Percentiles rank a stretch among this genome's conserved stretches.
phyloP scores from a whole-genome alignment of 495 filamentous ascomycete species.

The Penicillium cinerascens region DNA sequence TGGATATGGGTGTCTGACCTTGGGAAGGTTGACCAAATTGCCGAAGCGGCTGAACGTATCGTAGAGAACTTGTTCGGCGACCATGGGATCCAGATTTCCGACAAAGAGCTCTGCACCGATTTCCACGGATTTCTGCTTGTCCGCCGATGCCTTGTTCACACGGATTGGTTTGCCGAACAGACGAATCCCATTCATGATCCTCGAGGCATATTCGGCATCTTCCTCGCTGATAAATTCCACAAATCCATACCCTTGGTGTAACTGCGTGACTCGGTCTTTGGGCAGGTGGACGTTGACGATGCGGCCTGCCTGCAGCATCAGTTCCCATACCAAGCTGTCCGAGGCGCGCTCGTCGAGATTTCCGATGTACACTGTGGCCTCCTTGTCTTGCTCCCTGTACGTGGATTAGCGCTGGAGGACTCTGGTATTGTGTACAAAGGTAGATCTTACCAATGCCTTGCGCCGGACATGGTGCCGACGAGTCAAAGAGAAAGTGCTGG shows the following conservation, averaged over 20 bases:
- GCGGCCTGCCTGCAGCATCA: slow-evolving; percentile 95
- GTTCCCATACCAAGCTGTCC: slow-evolving; percentile 89
- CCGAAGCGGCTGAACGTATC: slow-evolving; percentile 97
- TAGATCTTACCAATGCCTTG: slow-evolving; percentile 70
- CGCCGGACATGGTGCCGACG: slow-evolving; percentile 58
- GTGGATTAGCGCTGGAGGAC: not conserved
- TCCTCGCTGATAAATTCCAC: slow-evolving; percentile 96
- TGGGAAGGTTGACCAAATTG: slow-evolving; percentile 74
- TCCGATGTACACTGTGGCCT: slow-evolving; percentile 96
- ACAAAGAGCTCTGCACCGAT: slow-evolving; percentile 97
- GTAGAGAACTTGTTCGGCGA: slow-evolving; percentile 94
- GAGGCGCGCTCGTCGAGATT: slow-evolving; percentile 96
- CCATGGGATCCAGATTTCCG: slow-evolving; percentile 91
- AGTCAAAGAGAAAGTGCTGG: not conserved
- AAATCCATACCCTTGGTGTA: slow-evolving; percentile 97
- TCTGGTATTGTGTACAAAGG: not conserved
- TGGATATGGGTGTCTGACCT: slow-evolving; percentile 42
- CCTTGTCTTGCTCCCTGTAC: slow-evolving; percentile 94
- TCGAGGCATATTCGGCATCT: slow-evolving; percentile 94
- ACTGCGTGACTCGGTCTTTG: slow-evolving; percentile 94
- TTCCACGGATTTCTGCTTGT: slow-evolving; percentile 95
- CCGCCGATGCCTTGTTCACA: slow-evolving; percentile 93
- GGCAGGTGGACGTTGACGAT: slow-evolving; percentile 97
- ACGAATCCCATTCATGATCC: slow-evolving; percentile 93
- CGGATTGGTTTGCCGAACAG: slow-evolving; percentile 92